Conservation (phyloP, 768 basidiomycete genomes). For the Mycena chlorophos region DNA sequence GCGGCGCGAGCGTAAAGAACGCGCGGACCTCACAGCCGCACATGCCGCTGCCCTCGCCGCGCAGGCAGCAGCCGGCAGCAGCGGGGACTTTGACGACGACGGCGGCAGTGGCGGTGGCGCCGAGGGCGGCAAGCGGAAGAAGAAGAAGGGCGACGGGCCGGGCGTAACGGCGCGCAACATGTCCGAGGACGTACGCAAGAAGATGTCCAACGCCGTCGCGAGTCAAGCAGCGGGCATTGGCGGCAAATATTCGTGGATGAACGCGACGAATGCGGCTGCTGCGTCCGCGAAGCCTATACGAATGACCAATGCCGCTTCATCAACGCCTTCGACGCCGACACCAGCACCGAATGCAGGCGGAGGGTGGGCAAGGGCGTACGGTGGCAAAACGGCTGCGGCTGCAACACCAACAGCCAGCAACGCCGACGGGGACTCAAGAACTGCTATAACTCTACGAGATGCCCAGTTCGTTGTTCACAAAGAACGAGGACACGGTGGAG, state of each 20-base stretch:
- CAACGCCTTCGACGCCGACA: constrained; percentile 28
- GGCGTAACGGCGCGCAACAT: constrained; percentile 86
- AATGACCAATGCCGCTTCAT: constrained; percentile 32
- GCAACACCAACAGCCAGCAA: constrained; percentile 31
- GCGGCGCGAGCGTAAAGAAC: constrained; percentile 76
- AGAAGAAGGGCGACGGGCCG: constrained; percentile 81
- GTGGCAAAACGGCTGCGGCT: constrained; percentile 50
- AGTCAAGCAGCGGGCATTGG: constrained; percentile 85
- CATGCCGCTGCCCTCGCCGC: constrained; percentile 65
- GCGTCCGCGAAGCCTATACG: constrained; percentile 40
- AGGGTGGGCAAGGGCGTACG: constrained; percentile 49
- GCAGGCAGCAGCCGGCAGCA: constrained; percentile 44
- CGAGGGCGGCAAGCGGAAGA: constrained; percentile 68
- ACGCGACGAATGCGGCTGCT: constrained; percentile 52
- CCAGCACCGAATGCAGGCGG: constrained; percentile 10
- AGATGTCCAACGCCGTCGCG: constrained; percentile 87
- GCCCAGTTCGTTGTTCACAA: constrained; percentile 85
- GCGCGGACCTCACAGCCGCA: constrained; percentile 69
- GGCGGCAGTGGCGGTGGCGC: too few relatives aligned
- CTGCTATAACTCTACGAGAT: constrained; percentile 70
- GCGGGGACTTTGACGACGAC: constrained; percentile 38
- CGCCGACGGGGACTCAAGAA: constrained; percentile 59
- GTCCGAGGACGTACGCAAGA: constrained; percentile 89
- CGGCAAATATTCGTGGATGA: constrained; percentile 90
- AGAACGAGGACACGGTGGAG: constrained; percentile 82